Evolutionary conservation across 2,329 filamentous ascomycete genomes (phyloP).

Genomic region (Penicillium sp.): DNA sequence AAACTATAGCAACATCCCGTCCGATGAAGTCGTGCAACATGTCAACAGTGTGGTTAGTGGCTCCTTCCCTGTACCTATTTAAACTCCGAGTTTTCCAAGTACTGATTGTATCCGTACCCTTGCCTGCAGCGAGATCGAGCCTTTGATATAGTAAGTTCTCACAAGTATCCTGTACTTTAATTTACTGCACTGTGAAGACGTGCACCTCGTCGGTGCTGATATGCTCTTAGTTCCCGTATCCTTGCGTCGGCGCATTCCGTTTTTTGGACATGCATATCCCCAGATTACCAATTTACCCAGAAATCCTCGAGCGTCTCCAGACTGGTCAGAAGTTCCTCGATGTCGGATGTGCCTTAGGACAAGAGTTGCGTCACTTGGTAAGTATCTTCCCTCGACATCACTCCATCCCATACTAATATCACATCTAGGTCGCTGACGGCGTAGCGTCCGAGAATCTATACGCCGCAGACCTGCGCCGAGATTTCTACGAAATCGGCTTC

Average conservation of each 20-base stretch:
- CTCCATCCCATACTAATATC: not conserved
- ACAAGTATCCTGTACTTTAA: not conserved
- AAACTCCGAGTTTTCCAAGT: not conserved
- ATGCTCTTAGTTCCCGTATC: slow-evolving; percentile 23
- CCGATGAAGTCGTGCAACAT: slow-evolving; percentile 18
- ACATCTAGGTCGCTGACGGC: slow-evolving; percentile 44
- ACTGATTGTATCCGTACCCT: not conserved
- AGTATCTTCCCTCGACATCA: not conserved
- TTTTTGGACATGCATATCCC: slow-evolving; percentile 28
- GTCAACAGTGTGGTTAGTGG: slow-evolving; percentile 20
- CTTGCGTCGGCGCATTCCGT: slow-evolving; percentile 26
- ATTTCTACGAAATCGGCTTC: slow-evolving; percentile 62
- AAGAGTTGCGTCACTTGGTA: slow-evolving; percentile 28
- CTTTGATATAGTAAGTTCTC: slow-evolving; percentile 19
- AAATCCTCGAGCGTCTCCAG: slow-evolving; percentile 24
- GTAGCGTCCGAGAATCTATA: slow-evolving; percentile 53
- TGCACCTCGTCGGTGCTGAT: not conserved
- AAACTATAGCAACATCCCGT: slow-evolving; percentile 22
- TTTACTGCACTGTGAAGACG: too few species aligned
- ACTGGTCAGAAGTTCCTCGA: slow-evolving; percentile 26
- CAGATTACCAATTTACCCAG: slow-evolving; percentile 21
- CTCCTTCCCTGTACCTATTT: not conserved
- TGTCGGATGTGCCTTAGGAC: slow-evolving; percentile 27
- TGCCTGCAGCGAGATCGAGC: slow-evolving; percentile 22
- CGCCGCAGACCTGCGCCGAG: slow-evolving; percentile 52